phyloP scores from a whole-genome alignment of 2,329 filamentous ascomycete genomes.

The Stylonectria norvegica region DNA sequence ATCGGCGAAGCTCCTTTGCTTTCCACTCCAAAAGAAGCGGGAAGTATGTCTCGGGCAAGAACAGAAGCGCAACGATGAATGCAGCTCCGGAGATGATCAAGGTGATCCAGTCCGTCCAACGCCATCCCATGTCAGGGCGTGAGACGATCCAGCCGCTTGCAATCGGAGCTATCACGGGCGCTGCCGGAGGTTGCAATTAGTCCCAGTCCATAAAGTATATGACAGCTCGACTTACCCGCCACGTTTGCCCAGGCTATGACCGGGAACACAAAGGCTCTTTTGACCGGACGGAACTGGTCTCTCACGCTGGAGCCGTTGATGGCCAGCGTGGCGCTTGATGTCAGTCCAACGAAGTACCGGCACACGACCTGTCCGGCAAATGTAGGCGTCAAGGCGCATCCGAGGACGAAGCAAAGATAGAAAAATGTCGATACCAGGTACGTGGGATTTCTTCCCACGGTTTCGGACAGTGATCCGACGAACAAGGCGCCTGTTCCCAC shows the following conservation, averaged over 20 bases:
- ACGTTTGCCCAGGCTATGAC: slow-evolving; percentile 46
- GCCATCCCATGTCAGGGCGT: slow-evolving; percentile 37
- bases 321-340: slow-evolving; percentile 33
- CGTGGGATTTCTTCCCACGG: slow-evolving; percentile 45
- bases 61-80: slow-evolving; percentile 36
- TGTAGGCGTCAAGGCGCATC: slow-evolving; percentile 43
- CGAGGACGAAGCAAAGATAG: slow-evolving; percentile 49
- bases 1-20: slow-evolving; percentile 36
- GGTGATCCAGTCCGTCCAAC: slow-evolving; percentile 45
- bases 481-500: slow-evolving; percentile 48
- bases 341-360: slow-evolving; percentile 48
- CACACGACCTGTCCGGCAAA: slow-evolving; percentile 46
- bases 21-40: slow-evolving; percentile 45
- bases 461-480: slow-evolving; percentile 47
- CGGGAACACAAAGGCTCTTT: slow-evolving; percentile 48
- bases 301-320: slow-evolving; percentile 42
- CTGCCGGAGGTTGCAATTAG: slow-evolving; percentile 29
- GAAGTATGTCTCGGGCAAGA: slow-evolving; percentile 49
- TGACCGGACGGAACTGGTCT: slow-evolving; percentile 46
- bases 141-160: slow-evolving; percentile 43
- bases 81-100: slow-evolving; percentile 34
- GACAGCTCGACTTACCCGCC: slow-evolving; percentile 29
- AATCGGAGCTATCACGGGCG: slow-evolving; percentile 41
- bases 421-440: slow-evolving; percentile 44
- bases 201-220: too few species aligned